These are phyloP conservation scores for Phytophthora idaei DNA, from an alignment of 352 stramenopile species.

Conservation along the genomic window DNA sequence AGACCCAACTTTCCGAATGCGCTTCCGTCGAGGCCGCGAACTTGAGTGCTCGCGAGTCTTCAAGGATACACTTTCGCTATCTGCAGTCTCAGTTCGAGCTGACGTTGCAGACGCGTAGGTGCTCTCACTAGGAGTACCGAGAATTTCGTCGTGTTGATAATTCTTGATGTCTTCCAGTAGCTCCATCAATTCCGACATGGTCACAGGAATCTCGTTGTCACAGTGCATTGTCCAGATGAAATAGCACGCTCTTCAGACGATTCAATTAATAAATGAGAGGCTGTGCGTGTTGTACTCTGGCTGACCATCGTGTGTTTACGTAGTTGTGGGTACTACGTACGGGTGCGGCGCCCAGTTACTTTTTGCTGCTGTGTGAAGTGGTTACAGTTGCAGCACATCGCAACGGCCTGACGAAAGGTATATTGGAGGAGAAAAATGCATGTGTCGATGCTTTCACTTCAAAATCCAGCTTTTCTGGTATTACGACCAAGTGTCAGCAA, in stretches of 20 bases:
- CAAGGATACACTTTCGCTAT: not conserved
- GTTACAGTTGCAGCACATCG: not conserved
- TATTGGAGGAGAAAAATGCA: not conserved
- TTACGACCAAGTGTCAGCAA: not conserved
- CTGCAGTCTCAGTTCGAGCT: no score
- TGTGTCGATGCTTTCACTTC: not conserved
- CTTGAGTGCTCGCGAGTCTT: not conserved
- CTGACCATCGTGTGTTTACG: conserved; percentile 1
- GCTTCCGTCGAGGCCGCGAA: conserved; percentile 1
- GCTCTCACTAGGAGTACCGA: no score
- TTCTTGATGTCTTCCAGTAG: not conserved
- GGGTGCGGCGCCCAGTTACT: no score
- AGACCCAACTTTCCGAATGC: conserved; percentile 21
- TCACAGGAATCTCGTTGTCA: not conserved
- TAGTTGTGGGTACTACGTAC: no score
- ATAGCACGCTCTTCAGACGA: not conserved
- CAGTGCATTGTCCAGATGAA: conserved; percentile 2
- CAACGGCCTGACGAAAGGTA: not conserved
- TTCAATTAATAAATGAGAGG: conserved; percentile 10
- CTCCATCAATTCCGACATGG: not conserved
- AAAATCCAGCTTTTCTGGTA: not conserved
- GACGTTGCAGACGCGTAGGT: no score
- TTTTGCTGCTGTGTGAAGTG: not conserved
- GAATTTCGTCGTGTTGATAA: not conserved
- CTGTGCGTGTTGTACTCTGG: not conserved